phyloP scores from a whole-genome alignment of 768 basidiomycete genomes.

The Termitomyces sp. region DNA sequence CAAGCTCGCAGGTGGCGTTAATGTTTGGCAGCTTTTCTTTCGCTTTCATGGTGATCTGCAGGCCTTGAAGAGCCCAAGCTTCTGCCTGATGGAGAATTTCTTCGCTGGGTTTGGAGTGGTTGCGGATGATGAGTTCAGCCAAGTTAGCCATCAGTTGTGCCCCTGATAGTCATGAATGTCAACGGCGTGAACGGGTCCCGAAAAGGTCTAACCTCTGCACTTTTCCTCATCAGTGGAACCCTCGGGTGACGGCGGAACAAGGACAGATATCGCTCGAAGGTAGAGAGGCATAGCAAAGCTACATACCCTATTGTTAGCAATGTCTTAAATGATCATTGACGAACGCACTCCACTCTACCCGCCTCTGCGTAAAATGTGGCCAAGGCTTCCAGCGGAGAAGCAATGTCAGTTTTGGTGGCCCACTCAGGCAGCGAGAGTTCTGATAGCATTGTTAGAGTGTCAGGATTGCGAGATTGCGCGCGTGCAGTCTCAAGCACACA shows the following conservation, averaged over 20 bases:
- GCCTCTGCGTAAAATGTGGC: conserved; percentile 56
- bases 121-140: conserved; percentile 39
- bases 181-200: background rate
- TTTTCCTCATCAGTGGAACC: conserved; percentile 42
- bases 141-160: conserved; percentile 47
- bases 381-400: conserved; percentile 66
- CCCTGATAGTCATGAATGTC: conserved; percentile 23
- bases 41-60: conserved; percentile 28
- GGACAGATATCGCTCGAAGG: conserved; percentile 59
- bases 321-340: background rate
- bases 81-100: conserved; percentile 48
- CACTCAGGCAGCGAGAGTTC: conserved; percentile 59
- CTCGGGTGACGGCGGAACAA: conserved; percentile 47
- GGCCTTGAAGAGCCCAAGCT: conserved; percentile 56
- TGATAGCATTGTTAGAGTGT: conserved; percentile 34
- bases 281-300: conserved; percentile 68
- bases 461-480: conserved; percentile 12
- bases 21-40: conserved; percentile 21
- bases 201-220: conserved; percentile 49
- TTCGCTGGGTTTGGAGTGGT: conserved; percentile 20
- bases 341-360: conserved; percentile 54
- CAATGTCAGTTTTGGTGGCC: conserved; percentile 58
- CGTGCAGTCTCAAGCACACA: background rate
- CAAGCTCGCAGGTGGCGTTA: conserved; percentile 47
- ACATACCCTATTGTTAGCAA: conserved; percentile 4